Evolutionary conservation across 2,329 filamentous ascomycete genomes (phyloP).

Genomic region (Colletotrichum cereale): DNA sequence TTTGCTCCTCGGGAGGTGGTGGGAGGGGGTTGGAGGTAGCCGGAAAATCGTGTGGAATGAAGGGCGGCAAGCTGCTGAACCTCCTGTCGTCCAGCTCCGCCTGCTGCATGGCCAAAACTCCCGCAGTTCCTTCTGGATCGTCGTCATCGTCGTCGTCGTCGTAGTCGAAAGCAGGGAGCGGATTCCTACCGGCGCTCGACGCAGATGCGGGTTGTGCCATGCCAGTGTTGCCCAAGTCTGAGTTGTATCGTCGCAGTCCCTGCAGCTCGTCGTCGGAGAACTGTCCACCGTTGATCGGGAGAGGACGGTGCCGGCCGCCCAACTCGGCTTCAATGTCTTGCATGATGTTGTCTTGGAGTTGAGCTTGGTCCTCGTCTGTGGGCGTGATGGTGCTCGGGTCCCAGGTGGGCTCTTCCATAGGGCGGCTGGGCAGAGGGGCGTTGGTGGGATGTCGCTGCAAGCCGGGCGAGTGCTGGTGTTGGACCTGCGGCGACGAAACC

Average conservation of each 20-base stretch:
- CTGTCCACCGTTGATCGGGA: slow-evolving; percentile 58
- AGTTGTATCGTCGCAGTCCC: slow-evolving; percentile 63
- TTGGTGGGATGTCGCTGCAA: slow-evolving; percentile 70
- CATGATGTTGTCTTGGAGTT: slow-evolving; percentile 65
- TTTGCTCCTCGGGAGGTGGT: slow-evolving; percentile 65
- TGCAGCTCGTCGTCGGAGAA: slow-evolving; percentile 61
- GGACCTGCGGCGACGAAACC: slow-evolving; percentile 57
- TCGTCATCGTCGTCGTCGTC: slow-evolving; percentile 81
- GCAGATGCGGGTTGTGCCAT: slow-evolving; percentile 55
- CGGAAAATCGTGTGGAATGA: slow-evolving; percentile 62
- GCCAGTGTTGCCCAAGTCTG: slow-evolving; percentile 59
- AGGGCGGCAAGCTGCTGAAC: slow-evolving; percentile 61
- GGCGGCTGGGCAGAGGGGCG: slow-evolving; percentile 69
- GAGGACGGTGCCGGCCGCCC: slow-evolving; percentile 55
- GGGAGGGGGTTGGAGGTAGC: slow-evolving; percentile 53
- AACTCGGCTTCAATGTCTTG: slow-evolving; percentile 70
- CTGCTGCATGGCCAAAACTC: slow-evolving; percentile 84
- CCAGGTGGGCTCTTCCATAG: slow-evolving; percentile 59
- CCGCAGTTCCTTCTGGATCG: slow-evolving; percentile 88
- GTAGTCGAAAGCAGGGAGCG: slow-evolving; percentile 53
- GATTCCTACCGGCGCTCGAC: slow-evolving; percentile 55
- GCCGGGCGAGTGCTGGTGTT: slow-evolving; percentile 58
- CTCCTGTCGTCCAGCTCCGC: slow-evolving; percentile 83
- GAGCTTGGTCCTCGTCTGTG: slow-evolving; percentile 46
- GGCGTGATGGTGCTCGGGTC: slow-evolving; percentile 51